These are phyloP conservation scores for Fusarium drepaniforme DNA, from an alignment of 2,329 filamentous ascomycete genomes.

Conservation along the genomic window DNA sequence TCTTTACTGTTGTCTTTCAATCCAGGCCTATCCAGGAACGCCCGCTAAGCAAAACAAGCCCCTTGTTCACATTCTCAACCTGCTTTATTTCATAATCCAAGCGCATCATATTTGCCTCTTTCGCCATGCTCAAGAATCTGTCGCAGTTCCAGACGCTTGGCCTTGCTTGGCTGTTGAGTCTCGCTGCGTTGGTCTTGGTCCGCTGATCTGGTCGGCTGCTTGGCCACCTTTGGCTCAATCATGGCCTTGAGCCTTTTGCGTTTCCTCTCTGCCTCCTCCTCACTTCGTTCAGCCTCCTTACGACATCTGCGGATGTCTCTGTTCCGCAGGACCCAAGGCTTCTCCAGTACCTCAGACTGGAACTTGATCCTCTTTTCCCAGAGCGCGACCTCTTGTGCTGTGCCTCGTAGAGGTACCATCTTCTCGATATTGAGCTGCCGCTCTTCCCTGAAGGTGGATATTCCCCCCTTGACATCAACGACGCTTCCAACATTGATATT, in stretches of 20 bases:
- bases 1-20: slow-evolving; percentile 14
- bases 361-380: slow-evolving; percentile 69
- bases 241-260: slow-evolving; percentile 39
- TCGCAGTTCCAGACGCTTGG: slow-evolving; percentile 38
- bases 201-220: slow-evolving; percentile 7
- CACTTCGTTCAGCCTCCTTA: slow-evolving; percentile 57
- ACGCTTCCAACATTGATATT: slow-evolving; percentile 65
- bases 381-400: slow-evolving; percentile 67
- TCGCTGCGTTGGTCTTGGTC: slow-evolving; percentile 14
- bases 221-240: slow-evolving; percentile 18
- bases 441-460: slow-evolving; percentile 60
- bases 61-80: slow-evolving; percentile 15
- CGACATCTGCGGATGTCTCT: slow-evolving; percentile 64
- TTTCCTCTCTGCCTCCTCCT: slow-evolving; percentile 43
- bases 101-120: slow-evolving; percentile 50
- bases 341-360: slow-evolving; percentile 60
- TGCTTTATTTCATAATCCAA: slow-evolving; percentile 47
- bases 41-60: slow-evolving; percentile 24
- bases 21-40: slow-evolving; percentile 28
- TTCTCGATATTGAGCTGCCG: slow-evolving; percentile 67
- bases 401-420: slow-evolving; percentile 61
- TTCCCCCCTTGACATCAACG: slow-evolving; percentile 68
- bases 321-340: slow-evolving; percentile 66
- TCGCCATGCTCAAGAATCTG: slow-evolving; percentile 45
- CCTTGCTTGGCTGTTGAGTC: slow-evolving; percentile 29